These are phyloP conservation scores for Neurospora terricola DNA, from an alignment of 495 filamentous ascomycete genomes.

Conservation along the genomic window DNA sequence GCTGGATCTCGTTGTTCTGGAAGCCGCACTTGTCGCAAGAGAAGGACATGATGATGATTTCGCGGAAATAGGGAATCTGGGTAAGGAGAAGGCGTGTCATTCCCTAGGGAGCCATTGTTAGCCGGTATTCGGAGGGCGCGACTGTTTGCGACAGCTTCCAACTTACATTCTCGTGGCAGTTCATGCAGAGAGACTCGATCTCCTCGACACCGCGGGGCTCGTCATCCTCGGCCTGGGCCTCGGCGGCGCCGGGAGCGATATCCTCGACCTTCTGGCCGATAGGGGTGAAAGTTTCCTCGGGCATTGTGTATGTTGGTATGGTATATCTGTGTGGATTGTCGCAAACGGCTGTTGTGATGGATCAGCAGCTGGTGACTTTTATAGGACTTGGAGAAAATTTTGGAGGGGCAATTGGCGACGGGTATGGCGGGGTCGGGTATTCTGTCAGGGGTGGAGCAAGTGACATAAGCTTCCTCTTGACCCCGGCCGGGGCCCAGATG, in stretches of 20 bases:
- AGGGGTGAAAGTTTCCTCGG: conserved; percentile 39
- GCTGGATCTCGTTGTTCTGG: conserved; percentile 82
- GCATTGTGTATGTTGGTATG: conserved; percentile 16
- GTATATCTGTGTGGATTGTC: neutral
- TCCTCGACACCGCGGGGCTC: conserved; percentile 48
- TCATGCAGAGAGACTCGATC: conserved; percentile 41
- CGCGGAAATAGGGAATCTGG: conserved; percentile 89
- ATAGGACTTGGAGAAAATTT: conserved; percentile 20
- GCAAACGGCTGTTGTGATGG: neutral
- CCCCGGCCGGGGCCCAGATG: neutral
- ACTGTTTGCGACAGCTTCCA: neutral
- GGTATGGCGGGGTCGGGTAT: conserved; percentile 20
- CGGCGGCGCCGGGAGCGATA: conserved; percentile 20
- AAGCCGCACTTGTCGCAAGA: conserved; percentile 80
- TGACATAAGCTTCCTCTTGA: neutral
- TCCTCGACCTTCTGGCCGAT: conserved; percentile 45
- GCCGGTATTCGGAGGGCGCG: neutral
- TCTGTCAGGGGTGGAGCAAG: conserved; percentile 9
- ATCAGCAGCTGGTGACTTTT: conserved; percentile 1
- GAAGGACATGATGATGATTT: conserved; percentile 96
- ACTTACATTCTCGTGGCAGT: conserved; percentile 65
- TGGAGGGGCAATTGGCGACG: conserved; percentile 22
- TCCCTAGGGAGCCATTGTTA: conserved; percentile 43
- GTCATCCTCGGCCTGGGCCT: conserved; percentile 34
- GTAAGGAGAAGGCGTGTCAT: conserved; percentile 78